Evolutionary conservation across 2,329 filamentous ascomycete species (phyloP).

Genomic region (Teratosphaeria viscida): DNA sequence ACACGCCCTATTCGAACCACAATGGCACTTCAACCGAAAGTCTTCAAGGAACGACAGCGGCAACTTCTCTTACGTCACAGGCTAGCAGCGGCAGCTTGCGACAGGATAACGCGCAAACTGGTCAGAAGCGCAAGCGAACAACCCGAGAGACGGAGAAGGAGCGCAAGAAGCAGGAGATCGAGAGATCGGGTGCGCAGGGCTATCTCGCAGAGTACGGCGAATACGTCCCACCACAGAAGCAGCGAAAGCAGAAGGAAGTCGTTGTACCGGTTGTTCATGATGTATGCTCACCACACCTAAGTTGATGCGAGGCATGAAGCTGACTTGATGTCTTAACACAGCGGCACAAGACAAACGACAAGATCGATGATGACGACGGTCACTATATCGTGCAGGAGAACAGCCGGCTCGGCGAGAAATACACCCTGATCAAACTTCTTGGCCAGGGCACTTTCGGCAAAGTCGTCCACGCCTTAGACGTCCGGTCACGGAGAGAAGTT

Average conservation of each 20-base stretch:
- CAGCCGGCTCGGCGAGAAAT: conserved; percentile 76
- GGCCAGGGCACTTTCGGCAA: conserved; percentile 98
- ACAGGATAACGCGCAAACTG: conserved; percentile 55
- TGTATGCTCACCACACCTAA: conserved; percentile 33
- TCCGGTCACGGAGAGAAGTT: conserved; percentile 64
- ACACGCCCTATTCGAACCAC: conserved; percentile 61
- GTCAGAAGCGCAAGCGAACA: conserved; percentile 84
- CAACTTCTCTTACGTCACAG: conserved; percentile 67
- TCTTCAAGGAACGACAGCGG: conserved; percentile 64
- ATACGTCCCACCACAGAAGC: conserved; percentile 77
- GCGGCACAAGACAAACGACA: conserved; percentile 38
- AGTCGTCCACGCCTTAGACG: conserved; percentile 85
- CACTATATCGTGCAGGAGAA: conserved; percentile 92
- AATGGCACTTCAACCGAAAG: conserved; percentile 46
- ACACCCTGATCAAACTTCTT: conserved; percentile 78
- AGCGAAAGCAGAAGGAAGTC: conserved; percentile 69
- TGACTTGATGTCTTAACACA: conserved; percentile 3
- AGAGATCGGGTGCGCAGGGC: conserved; percentile 16
- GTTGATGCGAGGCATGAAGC: not conserved
- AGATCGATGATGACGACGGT: conserved; percentile 91
- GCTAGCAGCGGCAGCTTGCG: conserved; percentile 47
- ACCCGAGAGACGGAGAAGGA: conserved; percentile 34
- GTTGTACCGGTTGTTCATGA: conserved; percentile 49
- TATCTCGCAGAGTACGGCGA: conserved; percentile 38
- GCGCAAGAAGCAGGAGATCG: conserved; percentile 21